These are phyloP conservation scores for Scenedesmus sp. DNA, from an alignment of 163 green algal genomes.

Conservation along the genomic window DNA sequence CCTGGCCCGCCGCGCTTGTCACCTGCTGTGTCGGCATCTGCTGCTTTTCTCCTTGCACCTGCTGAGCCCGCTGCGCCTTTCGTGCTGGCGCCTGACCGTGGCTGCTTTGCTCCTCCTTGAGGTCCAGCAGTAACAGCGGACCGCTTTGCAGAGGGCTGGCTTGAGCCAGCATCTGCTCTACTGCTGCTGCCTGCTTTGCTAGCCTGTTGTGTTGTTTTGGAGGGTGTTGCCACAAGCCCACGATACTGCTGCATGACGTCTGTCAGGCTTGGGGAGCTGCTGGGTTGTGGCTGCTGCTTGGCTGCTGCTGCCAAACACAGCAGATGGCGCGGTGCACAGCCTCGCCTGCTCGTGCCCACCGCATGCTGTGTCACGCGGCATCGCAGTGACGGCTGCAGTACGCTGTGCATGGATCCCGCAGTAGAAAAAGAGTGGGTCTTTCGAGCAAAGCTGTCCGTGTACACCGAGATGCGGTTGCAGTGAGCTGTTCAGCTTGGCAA, in stretches of 20 bases:
- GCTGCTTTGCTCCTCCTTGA: not conserved
- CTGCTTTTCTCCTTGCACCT: not conserved
- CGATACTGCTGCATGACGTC: not conserved
- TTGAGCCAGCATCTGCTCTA: not conserved
- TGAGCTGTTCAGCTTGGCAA: no score
- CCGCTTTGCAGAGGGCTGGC: not conserved
- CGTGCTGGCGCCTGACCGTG: not conserved
- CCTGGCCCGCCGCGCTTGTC: not conserved
- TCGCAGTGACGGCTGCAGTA: not conserved
- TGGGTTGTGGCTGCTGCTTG: not conserved
- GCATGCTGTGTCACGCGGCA: not conserved
- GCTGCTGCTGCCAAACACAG: not conserved
- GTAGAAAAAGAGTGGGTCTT: not conserved
- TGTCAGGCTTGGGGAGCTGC: not conserved
- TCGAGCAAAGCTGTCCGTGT: not conserved
- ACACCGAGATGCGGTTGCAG: no score
- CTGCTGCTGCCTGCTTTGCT: not conserved
- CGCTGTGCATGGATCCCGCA: not conserved
- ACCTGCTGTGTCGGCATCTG: not conserved
- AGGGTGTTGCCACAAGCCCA: not conserved
- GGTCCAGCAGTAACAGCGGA: not conserved
- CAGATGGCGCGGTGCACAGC: not conserved
- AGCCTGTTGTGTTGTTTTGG: not conserved
- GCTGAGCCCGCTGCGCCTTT: not conserved
- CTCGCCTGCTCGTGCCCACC: not conserved